Evolutionary conservation across 2,329 filamentous ascomycete species (phyloP).

Genomic region (Purpureocillium takamizusanense): DNA sequence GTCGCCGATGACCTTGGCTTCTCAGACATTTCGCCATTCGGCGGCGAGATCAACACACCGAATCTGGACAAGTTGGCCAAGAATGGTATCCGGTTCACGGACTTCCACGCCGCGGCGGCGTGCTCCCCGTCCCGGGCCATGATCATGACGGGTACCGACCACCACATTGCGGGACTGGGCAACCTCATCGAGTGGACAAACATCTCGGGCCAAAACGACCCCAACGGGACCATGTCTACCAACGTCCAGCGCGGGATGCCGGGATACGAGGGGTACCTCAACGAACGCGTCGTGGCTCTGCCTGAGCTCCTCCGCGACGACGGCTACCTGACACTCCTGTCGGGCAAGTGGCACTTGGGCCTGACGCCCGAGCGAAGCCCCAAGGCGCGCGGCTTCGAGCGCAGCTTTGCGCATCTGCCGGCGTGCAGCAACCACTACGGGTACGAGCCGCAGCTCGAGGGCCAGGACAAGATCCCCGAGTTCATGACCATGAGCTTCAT

Average conservation of each 20-base stretch:
- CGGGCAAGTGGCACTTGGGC: constrained; percentile 56
- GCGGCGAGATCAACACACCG: constrained; percentile 15
- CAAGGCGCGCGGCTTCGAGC: constrained; percentile 47
- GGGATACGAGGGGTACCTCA: constrained; percentile 56
- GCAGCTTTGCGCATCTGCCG: constrained; percentile 49
- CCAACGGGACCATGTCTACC: background rate
- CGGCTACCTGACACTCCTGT: constrained; percentile 52
- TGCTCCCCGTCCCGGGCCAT: constrained; percentile 58
- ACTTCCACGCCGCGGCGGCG: constrained; percentile 55
- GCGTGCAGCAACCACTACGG: constrained; percentile 45
- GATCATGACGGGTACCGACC: constrained; percentile 50
- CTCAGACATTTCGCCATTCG: constrained; percentile 12
- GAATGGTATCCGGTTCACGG: constrained; percentile 45
- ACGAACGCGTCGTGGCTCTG: constrained; percentile 47
- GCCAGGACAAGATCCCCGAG: background rate
- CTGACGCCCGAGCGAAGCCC: constrained; percentile 48
- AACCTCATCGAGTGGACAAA: constrained; percentile 42
- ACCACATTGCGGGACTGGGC: constrained; percentile 50
- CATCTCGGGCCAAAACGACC: constrained; percentile 12
- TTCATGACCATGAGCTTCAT: constrained; percentile 27
- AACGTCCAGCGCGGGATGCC: constrained; percentile 43
- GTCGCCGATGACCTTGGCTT: constrained; percentile 16
- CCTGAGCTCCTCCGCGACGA: constrained; percentile 49
- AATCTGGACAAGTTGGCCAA: constrained; percentile 13
- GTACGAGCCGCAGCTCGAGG: constrained; percentile 8